Percentiles rank a stretch among this genome's conserved stretches.
phyloP scores from a whole-genome alignment of 139 green algal genomes.

The Asterochloris sp. region DNA sequence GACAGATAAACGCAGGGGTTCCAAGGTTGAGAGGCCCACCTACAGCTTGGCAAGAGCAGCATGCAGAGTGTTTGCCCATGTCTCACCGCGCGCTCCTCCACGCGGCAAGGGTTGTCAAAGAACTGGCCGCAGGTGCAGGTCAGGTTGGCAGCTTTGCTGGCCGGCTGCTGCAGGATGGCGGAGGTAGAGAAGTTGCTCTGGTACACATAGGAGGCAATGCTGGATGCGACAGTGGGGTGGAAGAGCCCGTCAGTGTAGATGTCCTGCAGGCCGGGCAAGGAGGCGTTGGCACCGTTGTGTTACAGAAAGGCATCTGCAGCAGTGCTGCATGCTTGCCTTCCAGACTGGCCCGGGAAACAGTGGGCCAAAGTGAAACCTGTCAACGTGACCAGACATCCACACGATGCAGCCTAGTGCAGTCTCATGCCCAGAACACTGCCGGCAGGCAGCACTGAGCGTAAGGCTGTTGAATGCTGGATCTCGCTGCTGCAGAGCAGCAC shows the following conservation, averaged over 20 bases:
- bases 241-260: constrained; percentile 6
- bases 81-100: constrained; percentile 4
- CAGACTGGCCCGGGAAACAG: neutral
- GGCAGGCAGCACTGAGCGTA: neutral
- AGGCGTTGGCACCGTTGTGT: neutral
- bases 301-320: neutral
- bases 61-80: no score
- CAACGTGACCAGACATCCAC: neutral
- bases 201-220: neutral
- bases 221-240: constrained; percentile 14
- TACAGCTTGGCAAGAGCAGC: no score
- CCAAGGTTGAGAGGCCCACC: no score
- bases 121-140: constrained; percentile 9
- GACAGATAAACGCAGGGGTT: no score
- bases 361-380: neutral
- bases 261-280: neutral
- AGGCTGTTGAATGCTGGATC: neutral
- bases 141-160: constrained; percentile 2
- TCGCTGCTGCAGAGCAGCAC: neutral
- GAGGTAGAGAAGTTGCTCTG: neutral
- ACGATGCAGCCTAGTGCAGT: neutral
- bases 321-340: neutral
- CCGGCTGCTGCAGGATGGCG: neutral
- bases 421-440: neutral
- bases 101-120: constrained; percentile 11